Evolutionary conservation across 257 asterid species (phyloP).

Genomic region (Anisodus acutangulus): DNA sequence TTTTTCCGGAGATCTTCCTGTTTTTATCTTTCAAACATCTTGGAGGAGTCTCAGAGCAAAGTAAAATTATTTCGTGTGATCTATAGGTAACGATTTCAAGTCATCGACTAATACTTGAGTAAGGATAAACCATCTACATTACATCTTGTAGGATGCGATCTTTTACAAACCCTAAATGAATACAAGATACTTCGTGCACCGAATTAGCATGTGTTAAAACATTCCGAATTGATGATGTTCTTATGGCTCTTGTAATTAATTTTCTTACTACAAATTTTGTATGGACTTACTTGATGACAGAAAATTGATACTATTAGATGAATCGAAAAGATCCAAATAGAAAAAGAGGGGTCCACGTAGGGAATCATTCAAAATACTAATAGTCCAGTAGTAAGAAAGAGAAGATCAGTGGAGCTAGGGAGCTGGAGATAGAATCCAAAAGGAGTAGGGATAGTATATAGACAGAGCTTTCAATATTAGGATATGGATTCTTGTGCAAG

Average conservation of each 20-base stretch:
- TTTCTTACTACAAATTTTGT: conserved; percentile 6
- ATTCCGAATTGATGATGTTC: not conserved
- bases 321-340: conserved; percentile 30
- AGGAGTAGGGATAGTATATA: conserved; percentile 32
- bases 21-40: not conserved
- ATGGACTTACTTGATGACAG: not conserved
- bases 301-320: conserved; percentile 4
- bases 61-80: too few relatives aligned
- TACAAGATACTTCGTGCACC: too few relatives aligned
- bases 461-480: conserved; percentile 44
- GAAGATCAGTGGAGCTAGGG: not conserved
- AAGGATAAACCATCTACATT: not conserved
- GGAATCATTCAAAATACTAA: conserved; percentile 41
- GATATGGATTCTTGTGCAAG: conserved; percentile 50
- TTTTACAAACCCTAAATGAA: not conserved
- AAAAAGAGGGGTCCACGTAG: conserved; percentile 45
- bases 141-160: not conserved
- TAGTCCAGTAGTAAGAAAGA: conserved; percentile 21
- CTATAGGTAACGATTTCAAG: too few relatives aligned
- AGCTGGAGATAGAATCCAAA: conserved; percentile 50
- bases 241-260: not conserved
- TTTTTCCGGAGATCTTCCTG: too few relatives aligned
- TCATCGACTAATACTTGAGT: fast-evolving
- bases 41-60: too few relatives aligned
- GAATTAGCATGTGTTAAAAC: not conserved